phyloP scores from a whole-genome alignment of 129 eudicot species.

The Ambrosia artemisiifolia region DNA sequence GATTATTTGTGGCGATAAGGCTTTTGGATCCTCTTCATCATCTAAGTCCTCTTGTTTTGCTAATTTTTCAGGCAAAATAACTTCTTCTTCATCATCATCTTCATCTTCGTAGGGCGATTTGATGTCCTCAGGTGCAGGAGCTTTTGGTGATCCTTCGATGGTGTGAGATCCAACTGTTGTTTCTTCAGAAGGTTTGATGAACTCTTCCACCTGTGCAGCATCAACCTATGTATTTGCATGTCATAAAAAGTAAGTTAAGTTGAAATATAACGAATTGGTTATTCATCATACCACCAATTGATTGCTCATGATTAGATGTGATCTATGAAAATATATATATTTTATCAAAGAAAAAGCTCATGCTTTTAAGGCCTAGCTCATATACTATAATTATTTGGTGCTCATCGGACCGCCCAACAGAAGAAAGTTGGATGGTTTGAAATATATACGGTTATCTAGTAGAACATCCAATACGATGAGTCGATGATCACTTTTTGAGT shows the following conservation, averaged over 20 bases:
- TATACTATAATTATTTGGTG: too few species aligned
- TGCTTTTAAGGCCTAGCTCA: too few species aligned
- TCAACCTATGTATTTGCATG: conserved; percentile 22
- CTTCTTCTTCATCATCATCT: conserved; percentile 16
- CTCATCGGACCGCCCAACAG: too few species aligned
- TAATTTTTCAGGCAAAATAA: conserved; percentile 21
- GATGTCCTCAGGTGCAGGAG: conserved; percentile 21
- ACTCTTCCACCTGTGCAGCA: conserved; percentile 31
- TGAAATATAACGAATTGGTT: too few species aligned
- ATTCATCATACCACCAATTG: too few species aligned
- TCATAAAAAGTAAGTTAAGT: neutral
- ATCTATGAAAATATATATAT: neutral
- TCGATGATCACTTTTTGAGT: too few species aligned
- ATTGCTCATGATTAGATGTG: neutral
- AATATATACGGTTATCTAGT: too few species aligned
- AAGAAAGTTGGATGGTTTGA: too few species aligned
- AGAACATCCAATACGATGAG: too few species aligned
- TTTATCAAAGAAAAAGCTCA: too few species aligned
- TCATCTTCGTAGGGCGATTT: conserved; percentile 30
- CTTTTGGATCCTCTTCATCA: conserved; percentile 14
- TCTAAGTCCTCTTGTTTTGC: conserved; percentile 25
- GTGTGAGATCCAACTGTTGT: conserved; percentile 22
- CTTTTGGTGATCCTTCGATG: conserved; percentile 23
- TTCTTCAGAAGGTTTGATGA: conserved; percentile 27
- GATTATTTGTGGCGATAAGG: conserved; percentile 23